phyloP scores from a whole-genome alignment of 495 filamentous ascomycete species.

The Viridothelium virens region DNA sequence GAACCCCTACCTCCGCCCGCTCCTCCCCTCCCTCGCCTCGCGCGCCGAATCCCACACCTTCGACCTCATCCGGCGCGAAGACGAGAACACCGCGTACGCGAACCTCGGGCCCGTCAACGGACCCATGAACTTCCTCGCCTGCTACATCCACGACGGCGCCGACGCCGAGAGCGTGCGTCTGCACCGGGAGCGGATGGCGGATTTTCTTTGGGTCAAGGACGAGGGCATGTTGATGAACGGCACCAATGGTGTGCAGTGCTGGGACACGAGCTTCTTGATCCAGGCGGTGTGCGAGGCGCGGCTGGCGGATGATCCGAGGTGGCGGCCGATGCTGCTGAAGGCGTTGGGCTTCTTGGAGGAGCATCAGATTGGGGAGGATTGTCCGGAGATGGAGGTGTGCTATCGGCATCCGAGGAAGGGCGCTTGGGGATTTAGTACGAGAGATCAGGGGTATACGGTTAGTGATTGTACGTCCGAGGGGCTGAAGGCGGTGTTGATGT shows the following conservation, averaged over 20 bases:
- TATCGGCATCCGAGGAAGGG: conserved; percentile 92
- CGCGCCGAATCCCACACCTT: conserved; percentile 68
- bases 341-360: conserved; percentile 81
- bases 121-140: conserved; percentile 76
- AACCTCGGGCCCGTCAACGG: conserved; percentile 83
- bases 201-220: conserved; percentile 84
- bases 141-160: conserved; percentile 76
- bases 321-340: conserved; percentile 73
- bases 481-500: conserved; percentile 73
- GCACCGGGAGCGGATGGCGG: conserved; percentile 71
- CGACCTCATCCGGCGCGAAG: conserved; percentile 77
- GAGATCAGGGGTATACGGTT: conserved; percentile 87
- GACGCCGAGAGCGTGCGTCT: conserved; percentile 65
- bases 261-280: conserved; percentile 88
- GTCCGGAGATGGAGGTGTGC: conserved; percentile 65
- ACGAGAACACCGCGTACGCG: conserved; percentile 80
- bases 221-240: conserved; percentile 95
- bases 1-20: conserved; percentile 61
- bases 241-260: conserved; percentile 92
- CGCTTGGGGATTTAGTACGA: conserved; percentile 91
- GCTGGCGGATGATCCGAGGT: conserved; percentile 66
- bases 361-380: conserved; percentile 85
- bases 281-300: conserved; percentile 73
- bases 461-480: conserved; percentile 91
- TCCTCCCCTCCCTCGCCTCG: conserved; percentile 41